Base-by-base conservation (phyloP, 352 stramenopile species). In the Pythium periplocum region DNA sequence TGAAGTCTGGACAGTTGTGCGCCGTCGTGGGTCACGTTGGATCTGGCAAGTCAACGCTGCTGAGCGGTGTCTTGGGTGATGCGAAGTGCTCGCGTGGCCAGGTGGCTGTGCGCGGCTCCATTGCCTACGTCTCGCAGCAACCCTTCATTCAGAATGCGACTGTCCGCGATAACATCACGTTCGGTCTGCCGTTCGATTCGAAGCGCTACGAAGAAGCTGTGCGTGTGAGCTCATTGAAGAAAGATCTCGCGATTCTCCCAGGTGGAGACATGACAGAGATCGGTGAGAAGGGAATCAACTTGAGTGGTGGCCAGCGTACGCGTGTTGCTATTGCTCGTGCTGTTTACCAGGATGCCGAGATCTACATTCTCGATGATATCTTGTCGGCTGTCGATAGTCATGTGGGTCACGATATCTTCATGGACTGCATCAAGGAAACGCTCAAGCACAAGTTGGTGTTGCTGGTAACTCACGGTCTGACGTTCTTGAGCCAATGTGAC, bases 201-300 rank as follows among this genome's bases (percentile, higher is more conserved):
- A 46, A 48, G 32, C 59, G 61, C 6, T 84, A 84, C 53, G 59
- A 68, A 5, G 62, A 74, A 45, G 68, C 68, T 0, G 50, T 94
- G 55, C 66, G 75, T 40, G 79, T 92, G 39, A 71, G 95, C 42
- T 65, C 65, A 36, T 71, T 98, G 30, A 64, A 71, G 12, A 82
- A 91, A 48, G 96, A 98, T 59, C 61, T 98, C 32, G 67, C 70
- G 41, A 79, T 97, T 41, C 66, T 98, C 34, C 84, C 93, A 4
- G 81, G 81, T 32, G 96, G 96, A 12, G 97, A 99, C 66, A 55
- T 69, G 58, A 99, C 96, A 0, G 96, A 99, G 69, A 99, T 99
- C 46, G 97, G 96, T 6, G 96, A 99, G 73, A 97, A 97, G 57
- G 97, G 97, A 1, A 96, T 99, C 44, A 99, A 98, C 63, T 69